Evolutionary conservation across 164 flowering plant species (phyloP).

Genomic region (Kalanchoe fedtschenkoi): DNA sequence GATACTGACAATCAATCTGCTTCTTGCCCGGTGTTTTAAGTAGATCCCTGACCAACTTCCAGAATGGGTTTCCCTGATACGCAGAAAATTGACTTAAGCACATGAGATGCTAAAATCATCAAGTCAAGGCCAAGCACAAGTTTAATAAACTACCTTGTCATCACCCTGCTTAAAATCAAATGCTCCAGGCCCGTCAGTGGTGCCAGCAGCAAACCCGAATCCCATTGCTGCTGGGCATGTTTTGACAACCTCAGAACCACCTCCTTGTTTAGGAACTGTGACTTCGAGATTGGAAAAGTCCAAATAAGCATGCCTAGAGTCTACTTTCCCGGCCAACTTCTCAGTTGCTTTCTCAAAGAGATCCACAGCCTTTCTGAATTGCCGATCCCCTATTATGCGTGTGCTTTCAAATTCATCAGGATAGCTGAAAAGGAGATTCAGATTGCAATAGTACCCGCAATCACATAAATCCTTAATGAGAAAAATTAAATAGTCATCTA

Average conservation of each 20-base stretch:
- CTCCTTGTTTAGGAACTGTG: slow-evolving; percentile 42
- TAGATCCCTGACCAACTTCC: slow-evolving; percentile 71
- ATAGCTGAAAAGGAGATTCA: slow-evolving; percentile 35
- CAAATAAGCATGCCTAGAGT: slow-evolving; percentile 57
- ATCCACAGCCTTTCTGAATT: slow-evolving; percentile 70
- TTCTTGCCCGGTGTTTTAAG: slow-evolving; percentile 59
- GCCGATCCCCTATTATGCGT: slow-evolving; percentile 83
- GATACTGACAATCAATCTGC: slow-evolving; percentile 76
- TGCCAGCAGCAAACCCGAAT: slow-evolving; percentile 97
- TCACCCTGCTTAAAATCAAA: slow-evolving; percentile 98
- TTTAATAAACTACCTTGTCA: slow-evolving; percentile 35
- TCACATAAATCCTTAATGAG: not conserved
- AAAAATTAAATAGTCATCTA: not conserved
- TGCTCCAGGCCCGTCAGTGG: slow-evolving; percentile 99
- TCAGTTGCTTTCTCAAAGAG: slow-evolving; percentile 75
- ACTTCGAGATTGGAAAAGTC: slow-evolving; percentile 87
- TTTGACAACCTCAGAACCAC: slow-evolving; percentile 50
- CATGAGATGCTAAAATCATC: not conserved
- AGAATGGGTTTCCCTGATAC: slow-evolving; percentile 86
- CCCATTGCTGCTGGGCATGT: slow-evolving; percentile 99
- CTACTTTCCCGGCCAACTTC: slow-evolving; percentile 70
- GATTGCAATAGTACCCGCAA: not conserved
- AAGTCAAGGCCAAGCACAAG: not conserved
- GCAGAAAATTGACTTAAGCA: slow-evolving; percentile 1
- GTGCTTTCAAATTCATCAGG: slow-evolving; percentile 99